Percentiles rank a stretch among this genome's conserved stretches.
These are phyloP conservation scores for Lichtheimia corymbifera DNA, from an alignment of 371 early-diverging fungal species.

Conservation along the genomic window DNA sequence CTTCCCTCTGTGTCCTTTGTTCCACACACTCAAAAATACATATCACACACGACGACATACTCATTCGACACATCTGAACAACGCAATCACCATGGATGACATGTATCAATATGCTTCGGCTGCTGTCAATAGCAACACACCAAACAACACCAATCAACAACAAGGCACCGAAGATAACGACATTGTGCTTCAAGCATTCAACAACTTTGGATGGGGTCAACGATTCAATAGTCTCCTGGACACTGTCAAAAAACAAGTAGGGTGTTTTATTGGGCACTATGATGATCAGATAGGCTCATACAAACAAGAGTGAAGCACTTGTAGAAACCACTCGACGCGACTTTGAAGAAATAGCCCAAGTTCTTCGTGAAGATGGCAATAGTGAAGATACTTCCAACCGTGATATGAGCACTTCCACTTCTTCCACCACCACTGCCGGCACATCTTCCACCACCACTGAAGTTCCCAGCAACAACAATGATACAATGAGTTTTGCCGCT, in stretches of 20 bases:
- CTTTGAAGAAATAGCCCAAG: conserved; percentile 43
- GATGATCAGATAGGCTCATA: neutral
- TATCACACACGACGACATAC: too few relatives aligned
- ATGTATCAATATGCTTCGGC: conserved; percentile 41
- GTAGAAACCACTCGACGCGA: conserved; percentile 48
- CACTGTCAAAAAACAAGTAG: conserved; percentile 48
- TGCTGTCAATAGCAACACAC: conserved; percentile 21
- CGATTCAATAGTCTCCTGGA: conserved; percentile 38
- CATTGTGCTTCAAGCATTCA: conserved; percentile 45
- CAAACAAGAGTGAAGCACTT: conserved; percentile 42
- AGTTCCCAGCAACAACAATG: neutral
- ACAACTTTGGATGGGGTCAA: conserved; percentile 42
- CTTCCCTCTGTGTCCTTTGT: too few relatives aligned
- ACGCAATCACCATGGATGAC: conserved; percentile 26
- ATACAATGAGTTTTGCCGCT: conserved; percentile 8
- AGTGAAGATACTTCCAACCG: conserved; percentile 11
- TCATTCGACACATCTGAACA: too few relatives aligned
- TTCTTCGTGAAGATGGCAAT: conserved; percentile 37
- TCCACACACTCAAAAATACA: too few relatives aligned
- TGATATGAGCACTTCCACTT: conserved; percentile 6
- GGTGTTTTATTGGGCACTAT: neutral
- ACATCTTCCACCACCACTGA: neutral
- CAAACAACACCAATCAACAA: conserved; percentile 19
- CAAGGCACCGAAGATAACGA: conserved; percentile 34
- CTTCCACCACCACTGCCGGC: conserved; percentile 12